Base-by-base conservation (phyloP, 768 basidiomycete species). In the Favolaschia claudopus region DNA sequence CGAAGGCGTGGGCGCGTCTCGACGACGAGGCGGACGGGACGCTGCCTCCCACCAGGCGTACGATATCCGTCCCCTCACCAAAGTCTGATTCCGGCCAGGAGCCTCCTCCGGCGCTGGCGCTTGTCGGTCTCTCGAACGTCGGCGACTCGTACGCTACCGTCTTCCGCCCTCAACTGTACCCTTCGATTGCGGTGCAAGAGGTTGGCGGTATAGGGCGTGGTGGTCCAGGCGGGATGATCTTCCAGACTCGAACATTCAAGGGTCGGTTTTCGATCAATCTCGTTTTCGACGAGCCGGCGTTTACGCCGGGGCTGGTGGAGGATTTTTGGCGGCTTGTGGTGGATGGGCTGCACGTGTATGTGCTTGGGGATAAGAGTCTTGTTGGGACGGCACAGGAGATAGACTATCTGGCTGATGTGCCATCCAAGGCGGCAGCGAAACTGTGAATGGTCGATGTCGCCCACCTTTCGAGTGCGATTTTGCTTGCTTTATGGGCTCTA, bases 1-100 rank as follows among this genome's bases (percentile, higher is more conserved):
- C 63, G 6, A 59, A 54, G 54, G 45, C 37, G 12, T 87, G 80
- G 77, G 86, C 79, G 8, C 75, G 70, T 55, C 78, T 82, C 53
- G 86, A 86, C 57, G 86, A 88, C 66, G 76, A 76, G 62, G 72
- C 69, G 59, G 77, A 73, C 7, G 57, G 56, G 40, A 43, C 52
- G 7, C 37, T 64, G 13, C 47, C 24, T 13, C 50, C n/a, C 17
- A 19, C 62, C 5, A 15, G 32, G 17, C 29, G 25, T 15, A 4
- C 32, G 27, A 7, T 20, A 8, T n/a, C 13, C 14, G 31, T 39
- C 7, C 4, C 19, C 15, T 4, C 43, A 2, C 37, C 53, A 1
- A 19, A 17, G 14, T 43, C 62, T 7, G 31, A 37, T 1, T n/a
- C 43, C 15, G 40, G 17, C 63, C 48, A 13, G 15, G 7, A 28